Evolutionary conservation across 1,284 basidiomycete genomes (phyloP), one percentile per base, ranked within the genome.

Genomic region (Tilletia indica): DNA sequence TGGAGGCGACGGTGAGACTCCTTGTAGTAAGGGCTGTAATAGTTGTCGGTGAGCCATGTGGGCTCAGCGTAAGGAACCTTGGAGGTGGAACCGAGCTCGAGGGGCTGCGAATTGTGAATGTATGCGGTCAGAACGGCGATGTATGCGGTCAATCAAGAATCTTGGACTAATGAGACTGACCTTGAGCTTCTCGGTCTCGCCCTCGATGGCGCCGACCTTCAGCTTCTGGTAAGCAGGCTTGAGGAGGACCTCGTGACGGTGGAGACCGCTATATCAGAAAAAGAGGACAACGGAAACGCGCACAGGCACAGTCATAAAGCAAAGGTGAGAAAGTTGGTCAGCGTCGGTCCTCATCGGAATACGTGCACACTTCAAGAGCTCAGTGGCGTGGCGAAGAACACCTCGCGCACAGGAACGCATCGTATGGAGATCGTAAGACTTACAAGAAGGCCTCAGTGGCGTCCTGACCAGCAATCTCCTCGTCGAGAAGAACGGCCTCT

Each of bases 21-120:
- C 63, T 81, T 85, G 83, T 82, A 86, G 80, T 86, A 86, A 16
- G 85, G 85, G 38, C 77, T 77, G 71, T 74, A 74, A 75, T 79
- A 84, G 58, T 77, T 76, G 42, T 75, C 71, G 34, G 76, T 67
- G 47, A 84, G 74, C 78, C 78, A 83, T 25, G 76, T 77, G 42
- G 80, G 72, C 78, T 82, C 81, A 73, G 79, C 77, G 79, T 84
- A 80, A 71, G 84, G 82, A 42, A 85, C 83, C 72, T 82, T 71
- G 68, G 81, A 80, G 1, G 81, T 77, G 67, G 72, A 73, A 58
- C 75, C 79, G 66, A 83, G 63, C 6, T 79, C 79, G 64, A 80
- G 74, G 66, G 77, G 73, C 51, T 64, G 61, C 2, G 14, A 25
- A 6, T 12, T 14, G 25, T 31, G 42, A 45, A 45, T 14, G 42